These are phyloP conservation scores for Globisporangium viniferum DNA, from an alignment of 352 stramenopile genomes.

Conservation along the genomic window DNA sequence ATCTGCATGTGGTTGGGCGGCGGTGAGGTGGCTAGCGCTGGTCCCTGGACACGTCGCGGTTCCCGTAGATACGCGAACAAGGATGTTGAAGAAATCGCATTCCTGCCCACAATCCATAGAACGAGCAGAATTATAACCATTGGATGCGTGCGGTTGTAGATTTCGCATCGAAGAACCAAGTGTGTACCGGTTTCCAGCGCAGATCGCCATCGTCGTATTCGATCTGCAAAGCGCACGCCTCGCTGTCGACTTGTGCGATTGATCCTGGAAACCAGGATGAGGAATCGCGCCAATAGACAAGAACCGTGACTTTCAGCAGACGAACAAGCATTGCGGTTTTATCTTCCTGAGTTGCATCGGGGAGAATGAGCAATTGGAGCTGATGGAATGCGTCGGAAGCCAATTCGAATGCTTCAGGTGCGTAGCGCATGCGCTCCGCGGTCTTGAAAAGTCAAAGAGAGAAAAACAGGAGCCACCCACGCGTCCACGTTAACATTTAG, in stretches of 20 bases:
- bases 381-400: slow-evolving; percentile 23
- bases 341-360: background rate
- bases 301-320: slow-evolving; percentile 18
- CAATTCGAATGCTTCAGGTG: slow-evolving; percentile 11
- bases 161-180: too few relatives aligned
- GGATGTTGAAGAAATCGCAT: slow-evolving; percentile 30
- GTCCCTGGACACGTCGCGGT: background rate
- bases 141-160: too few relatives aligned
- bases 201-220: slow-evolving; percentile 51
- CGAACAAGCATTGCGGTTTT: background rate
- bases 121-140: too few relatives aligned
- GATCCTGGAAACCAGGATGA: slow-evolving; percentile 39
- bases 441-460: background rate
- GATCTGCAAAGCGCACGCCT: slow-evolving; percentile 25
- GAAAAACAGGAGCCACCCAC: too few relatives aligned
- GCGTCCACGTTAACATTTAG: too few relatives aligned
- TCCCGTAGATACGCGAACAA: slow-evolving; percentile 6
- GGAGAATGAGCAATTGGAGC: slow-evolving; percentile 27
- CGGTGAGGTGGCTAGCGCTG: background rate
- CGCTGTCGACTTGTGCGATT: slow-evolving; percentile 16
- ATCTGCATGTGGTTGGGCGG: background rate
- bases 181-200: slow-evolving; percentile 38
- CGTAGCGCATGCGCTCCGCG: slow-evolving; percentile 8
- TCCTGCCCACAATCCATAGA: slow-evolving; percentile 16
- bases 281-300: slow-evolving; percentile 44